phyloP scores from a whole-genome alignment of 805 yeast species.

The Tetrapisispora namnaoensis region DNA sequence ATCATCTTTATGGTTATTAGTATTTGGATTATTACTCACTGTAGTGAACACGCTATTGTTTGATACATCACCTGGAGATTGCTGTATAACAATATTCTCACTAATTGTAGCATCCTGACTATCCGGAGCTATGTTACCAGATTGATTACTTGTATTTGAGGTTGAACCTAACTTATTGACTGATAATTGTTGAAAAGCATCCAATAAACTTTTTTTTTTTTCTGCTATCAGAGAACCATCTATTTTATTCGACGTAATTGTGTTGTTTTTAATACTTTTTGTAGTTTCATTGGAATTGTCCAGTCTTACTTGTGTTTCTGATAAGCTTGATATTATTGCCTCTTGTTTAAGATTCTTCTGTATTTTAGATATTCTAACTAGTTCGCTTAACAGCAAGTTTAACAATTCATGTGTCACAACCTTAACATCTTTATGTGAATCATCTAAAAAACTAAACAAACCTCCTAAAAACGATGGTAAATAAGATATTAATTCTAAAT shows the following conservation, averaged over 20 bases:
- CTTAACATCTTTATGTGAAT: conserved; percentile 77
- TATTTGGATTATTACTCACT: background rate
- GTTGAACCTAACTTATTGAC: conserved; percentile 1
- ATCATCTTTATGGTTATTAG: background rate
- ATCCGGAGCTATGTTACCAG: background rate
- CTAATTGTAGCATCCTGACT: background rate
- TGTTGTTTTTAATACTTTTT: conserved; percentile 10
- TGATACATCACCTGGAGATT: background rate
- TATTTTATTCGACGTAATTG: conserved; percentile 14
- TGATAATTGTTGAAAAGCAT: conserved; percentile 19
- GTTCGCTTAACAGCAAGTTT: conserved; percentile 68
- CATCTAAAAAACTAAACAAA: conserved; percentile 66
- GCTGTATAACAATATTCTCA: background rate
- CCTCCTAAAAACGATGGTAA: conserved; percentile 83
- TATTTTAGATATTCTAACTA: conserved; percentile 64
- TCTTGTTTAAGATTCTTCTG: conserved; percentile 39
- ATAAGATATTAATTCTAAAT: conserved; percentile 75
- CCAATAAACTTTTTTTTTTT: conserved; percentile 25
- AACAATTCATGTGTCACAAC: conserved; percentile 73
- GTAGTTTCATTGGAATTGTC: conserved; percentile 7
- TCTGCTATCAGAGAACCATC: conserved; percentile 26
- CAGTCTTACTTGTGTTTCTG: conserved; percentile 6
- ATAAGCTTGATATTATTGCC: background rate
- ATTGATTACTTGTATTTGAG: background rate
- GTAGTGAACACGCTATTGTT: background rate